Evolutionary conservation across 208 protist genomes (phyloP), one percentile per base, ranked within the genome.

Genomic region (Acanthamoeba triangularis): DNA sequence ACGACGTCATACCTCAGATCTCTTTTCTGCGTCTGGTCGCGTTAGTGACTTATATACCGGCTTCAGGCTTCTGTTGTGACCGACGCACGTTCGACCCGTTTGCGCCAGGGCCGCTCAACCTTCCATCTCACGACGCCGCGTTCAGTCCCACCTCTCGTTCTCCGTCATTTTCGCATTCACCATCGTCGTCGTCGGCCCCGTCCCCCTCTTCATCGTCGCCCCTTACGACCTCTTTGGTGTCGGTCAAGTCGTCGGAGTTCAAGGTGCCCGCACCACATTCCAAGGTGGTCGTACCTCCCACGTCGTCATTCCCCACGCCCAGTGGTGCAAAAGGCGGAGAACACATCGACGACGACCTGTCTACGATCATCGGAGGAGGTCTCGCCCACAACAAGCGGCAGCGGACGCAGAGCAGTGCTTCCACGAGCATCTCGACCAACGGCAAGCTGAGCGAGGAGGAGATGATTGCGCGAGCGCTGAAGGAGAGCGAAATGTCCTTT

Each of bases 11-110:
- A 52, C 49, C 49, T 14, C 3, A 4, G 11, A 2, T 54, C 76
- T 54, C 37, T 23, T 13, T 28, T 80, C 7, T 54, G 23, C 37
- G 23, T 6, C 16, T 23, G 3, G 28, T 33, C 61, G 61, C 25
- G 3, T 11, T 52, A 11, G 30, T 37, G n/a, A 30, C 28, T 23
- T 33, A 30, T 69, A 7, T 33, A 69, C 30, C 11, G 13, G 59
- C 23, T 30, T 8, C 76, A 84, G 76, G 37, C 5, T 84, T 84
- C 41, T 84, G 76, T 54, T 84, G 76, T n/a, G 76, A 84, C n/a
- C 6, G 37, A 25, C 3, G 76, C 16, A 84, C 76, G 18, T 54
- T 28, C 76, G 25, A 84, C 28, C 76, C 76, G 4, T 14, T 11
- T 30, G 23, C 59, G 18, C 35, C 84, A 33, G 59, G 49, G 8